Evolutionary conservation across 2,329 filamentous ascomycete species (phyloP).

Genomic region (Incumbomyces delicatus): DNA sequence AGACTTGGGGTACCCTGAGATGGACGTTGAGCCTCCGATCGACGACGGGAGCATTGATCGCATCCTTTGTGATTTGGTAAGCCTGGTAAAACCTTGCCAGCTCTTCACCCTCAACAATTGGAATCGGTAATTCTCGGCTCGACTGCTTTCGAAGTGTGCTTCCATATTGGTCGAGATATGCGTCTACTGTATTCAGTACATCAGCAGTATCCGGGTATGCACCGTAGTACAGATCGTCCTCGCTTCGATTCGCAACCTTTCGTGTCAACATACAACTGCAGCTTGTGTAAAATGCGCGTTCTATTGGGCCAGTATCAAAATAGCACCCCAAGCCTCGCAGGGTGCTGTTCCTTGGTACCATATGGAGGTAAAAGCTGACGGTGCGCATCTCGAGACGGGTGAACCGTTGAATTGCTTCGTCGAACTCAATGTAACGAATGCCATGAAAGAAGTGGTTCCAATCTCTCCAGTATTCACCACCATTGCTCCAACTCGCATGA

Average conservation of each 20-base stretch:
- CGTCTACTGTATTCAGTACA: background rate
- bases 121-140: background rate
- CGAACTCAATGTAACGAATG: background rate
- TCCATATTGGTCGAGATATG: constrained; percentile 2
- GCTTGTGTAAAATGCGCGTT: constrained; percentile 6
- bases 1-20: constrained; percentile 8
- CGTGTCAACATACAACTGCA: constrained; percentile 6
- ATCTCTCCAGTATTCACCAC: constrained; percentile 5
- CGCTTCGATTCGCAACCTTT: background rate
- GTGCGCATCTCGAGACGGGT: constrained; percentile 6
- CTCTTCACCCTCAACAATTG: constrained; percentile 1
- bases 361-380: constrained; percentile 5
- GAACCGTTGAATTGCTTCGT: background rate
- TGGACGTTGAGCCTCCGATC: constrained; percentile 6
- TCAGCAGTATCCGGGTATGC: constrained; percentile 4
- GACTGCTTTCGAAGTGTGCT: constrained; percentile 6
- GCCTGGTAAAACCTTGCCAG: constrained; percentile 9
- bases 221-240: background rate
- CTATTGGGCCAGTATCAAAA: constrained; percentile 4
- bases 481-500: background rate
- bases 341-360: constrained; percentile 3
- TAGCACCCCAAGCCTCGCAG: background rate
- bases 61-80: constrained; percentile 10
- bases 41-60: background rate
- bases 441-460: constrained; percentile 7